These are phyloP conservation scores for Exophiala aquamarina DNA, from an alignment of 2,329 filamentous ascomycete species.

Conservation along the genomic window DNA sequence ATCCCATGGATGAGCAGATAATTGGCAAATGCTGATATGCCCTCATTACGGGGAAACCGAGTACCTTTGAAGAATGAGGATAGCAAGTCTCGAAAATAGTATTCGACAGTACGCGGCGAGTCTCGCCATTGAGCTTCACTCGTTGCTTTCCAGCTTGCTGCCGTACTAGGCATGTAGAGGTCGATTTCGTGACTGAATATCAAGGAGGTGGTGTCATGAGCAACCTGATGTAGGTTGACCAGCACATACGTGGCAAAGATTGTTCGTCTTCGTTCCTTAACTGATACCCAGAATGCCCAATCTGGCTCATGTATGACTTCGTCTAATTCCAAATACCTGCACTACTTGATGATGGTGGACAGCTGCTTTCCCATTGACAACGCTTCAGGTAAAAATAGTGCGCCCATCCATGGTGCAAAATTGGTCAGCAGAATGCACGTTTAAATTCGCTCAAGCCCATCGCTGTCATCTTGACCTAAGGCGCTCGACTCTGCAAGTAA, in stretches of 20 bases:
- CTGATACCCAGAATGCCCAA: conserved; percentile 20
- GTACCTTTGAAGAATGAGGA: conserved; percentile 2
- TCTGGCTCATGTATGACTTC: conserved; percentile 47
- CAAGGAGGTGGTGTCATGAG: conserved; percentile 20
- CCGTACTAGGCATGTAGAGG: conserved; percentile 14
- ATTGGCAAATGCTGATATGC: conserved; percentile 10
- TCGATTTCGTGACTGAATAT: conserved; percentile 21
- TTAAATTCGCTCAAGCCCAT: conserved; percentile 8
- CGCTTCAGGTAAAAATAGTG: conserved; percentile 7
- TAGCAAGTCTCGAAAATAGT: conserved; percentile 3
- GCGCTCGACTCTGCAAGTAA: not conserved
- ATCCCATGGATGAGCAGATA: conserved; percentile 15
- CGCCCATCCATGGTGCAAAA: conserved; percentile 30
- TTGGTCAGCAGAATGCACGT: conserved; percentile 7
- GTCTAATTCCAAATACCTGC: conserved; percentile 59
- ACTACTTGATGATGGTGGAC: conserved; percentile 32
- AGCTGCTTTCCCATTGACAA: conserved; percentile 15
- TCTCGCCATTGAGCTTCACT: conserved; percentile 3
- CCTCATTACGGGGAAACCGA: not conserved
- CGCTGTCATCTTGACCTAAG: not conserved
- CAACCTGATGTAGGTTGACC: conserved; percentile 24
- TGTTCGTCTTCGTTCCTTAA: conserved; percentile 21
- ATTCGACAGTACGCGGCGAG: not conserved
- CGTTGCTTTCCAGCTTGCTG: conserved; percentile 15
- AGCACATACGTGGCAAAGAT: conserved; percentile 23